Evolutionary conservation across 129 eudicot species (phyloP).

Genomic region (Ambrosia trifida): DNA sequence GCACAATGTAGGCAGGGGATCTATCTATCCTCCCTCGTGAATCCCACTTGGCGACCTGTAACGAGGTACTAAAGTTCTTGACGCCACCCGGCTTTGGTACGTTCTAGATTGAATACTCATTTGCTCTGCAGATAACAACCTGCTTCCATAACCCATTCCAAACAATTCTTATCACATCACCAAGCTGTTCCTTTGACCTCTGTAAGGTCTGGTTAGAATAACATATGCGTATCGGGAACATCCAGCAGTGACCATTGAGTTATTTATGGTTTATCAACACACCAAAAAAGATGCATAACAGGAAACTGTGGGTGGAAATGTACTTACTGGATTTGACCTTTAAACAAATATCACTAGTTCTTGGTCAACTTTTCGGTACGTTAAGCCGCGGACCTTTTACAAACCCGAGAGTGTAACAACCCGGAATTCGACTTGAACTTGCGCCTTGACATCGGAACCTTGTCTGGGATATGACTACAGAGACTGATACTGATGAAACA

Average conservation of each 20-base stretch:
- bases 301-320: conserved; percentile 80
- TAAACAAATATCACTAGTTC: conserved; percentile 68
- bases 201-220: conserved; percentile 55
- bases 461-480: conserved; percentile 57
- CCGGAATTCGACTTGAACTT: conserved; percentile 62
- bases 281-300: conserved; percentile 58
- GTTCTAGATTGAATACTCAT: conserved; percentile 60
- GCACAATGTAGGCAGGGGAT: conserved; percentile 63
- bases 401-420: conserved; percentile 60
- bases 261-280: conserved; percentile 55
- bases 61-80: conserved; percentile 59
- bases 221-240: conserved; percentile 59
- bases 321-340: conserved; percentile 5
- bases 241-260: conserved; percentile 50
- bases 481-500: conserved; percentile 50
- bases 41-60: conserved; percentile 64
- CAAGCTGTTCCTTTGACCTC: conserved; percentile 60
- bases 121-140: conserved; percentile 42
- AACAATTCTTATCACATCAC: conserved; percentile 24
- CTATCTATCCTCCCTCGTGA: conserved; percentile 62
- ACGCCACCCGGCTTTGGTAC: conserved; percentile 55
- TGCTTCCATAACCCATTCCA: conserved; percentile 48
- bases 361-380: conserved; percentile 77
- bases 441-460: conserved; percentile 72
- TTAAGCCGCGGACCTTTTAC: conserved; percentile 68